These are phyloP conservation scores for Hygrophila difformis DNA, from an alignment of 257 asterid species.

Conservation along the genomic window DNA sequence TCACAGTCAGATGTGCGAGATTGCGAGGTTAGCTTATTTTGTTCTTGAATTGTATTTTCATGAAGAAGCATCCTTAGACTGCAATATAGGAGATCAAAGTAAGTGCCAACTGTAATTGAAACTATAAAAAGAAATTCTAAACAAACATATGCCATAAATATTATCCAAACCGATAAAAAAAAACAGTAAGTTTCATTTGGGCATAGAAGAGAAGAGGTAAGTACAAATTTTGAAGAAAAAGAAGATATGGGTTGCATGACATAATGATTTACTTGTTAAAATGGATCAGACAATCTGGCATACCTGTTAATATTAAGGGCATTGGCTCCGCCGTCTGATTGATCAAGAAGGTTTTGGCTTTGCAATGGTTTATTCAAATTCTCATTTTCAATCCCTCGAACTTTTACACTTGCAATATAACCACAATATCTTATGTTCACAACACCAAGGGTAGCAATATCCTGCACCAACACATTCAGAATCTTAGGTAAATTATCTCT, in stretches of 20 bases:
- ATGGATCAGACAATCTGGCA: conserved; percentile 1
- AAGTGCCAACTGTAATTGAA: conserved; percentile 10
- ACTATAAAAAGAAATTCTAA: not conserved
- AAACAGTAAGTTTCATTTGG: conserved; percentile 9
- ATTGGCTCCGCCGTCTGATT: conserved; percentile 96
- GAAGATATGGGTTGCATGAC: not conserved
- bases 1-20: conserved; percentile 44
- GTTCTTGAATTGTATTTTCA: conserved; percentile 39
- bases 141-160: conserved; percentile 1
- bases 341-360: conserved; percentile 70
- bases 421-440: conserved; percentile 75
- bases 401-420: conserved; percentile 75
- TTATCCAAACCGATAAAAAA: conserved; percentile 3
- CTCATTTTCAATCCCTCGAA: conserved; percentile 46
- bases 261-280: conserved; percentile 4
- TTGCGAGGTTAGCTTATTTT: conserved; percentile 29
- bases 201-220: conserved; percentile 10
- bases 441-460: conserved; percentile 77
- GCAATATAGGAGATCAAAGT: conserved; percentile 28
- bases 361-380: conserved; percentile 31
- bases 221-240: conserved; percentile 1
- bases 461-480: conserved; percentile 38
- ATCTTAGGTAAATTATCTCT: conserved; percentile 10
- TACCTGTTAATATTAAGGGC: conserved; percentile 96
- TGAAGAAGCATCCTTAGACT: conserved; percentile 91